Conservation (phyloP, 2,329 filamentous ascomycete genomes). For the Pseudocercospora pini-densiflorae region DNA sequence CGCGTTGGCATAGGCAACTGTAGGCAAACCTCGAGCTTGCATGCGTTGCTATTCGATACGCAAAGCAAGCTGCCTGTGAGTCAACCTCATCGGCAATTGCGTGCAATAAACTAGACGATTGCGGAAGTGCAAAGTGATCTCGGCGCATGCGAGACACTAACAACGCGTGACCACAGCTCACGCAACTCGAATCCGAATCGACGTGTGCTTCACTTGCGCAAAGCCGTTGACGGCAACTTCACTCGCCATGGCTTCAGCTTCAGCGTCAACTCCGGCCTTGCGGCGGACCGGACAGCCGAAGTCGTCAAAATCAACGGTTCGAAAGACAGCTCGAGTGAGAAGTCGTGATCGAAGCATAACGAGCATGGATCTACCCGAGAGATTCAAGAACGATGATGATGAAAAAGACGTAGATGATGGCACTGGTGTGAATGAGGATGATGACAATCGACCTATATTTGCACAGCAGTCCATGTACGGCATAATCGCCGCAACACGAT, state of each 20-base stretch:
- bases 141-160: slow-evolving; percentile 22
- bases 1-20: slow-evolving; percentile 3
- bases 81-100: slow-evolving; percentile 4
- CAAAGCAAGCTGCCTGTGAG: neutral
- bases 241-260: slow-evolving; percentile 16
- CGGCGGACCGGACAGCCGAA: neutral
- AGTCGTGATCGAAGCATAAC: slow-evolving; percentile 11
- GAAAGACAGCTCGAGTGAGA: slow-evolving; percentile 2
- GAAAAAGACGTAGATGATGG: slow-evolving; percentile 29
- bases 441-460: slow-evolving; percentile 50
- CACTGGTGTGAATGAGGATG: slow-evolving; percentile 15
- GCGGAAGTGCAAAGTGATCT: slow-evolving; percentile 5
- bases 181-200: neutral
- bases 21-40: slow-evolving; percentile 7
- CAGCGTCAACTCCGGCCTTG: slow-evolving; percentile 7
- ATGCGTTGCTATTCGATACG: neutral
- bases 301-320: neutral
- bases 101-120: neutral
- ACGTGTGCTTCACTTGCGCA: neutral
- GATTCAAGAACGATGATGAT: slow-evolving; percentile 25
- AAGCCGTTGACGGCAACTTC: neutral
- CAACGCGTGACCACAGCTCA: slow-evolving; percentile 18
- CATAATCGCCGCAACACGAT: slow-evolving; percentile 86
- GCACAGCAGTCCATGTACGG: slow-evolving; percentile 96
- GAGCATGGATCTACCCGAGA: slow-evolving; percentile 27